These are phyloP conservation scores for Nematocida sp. DNA, from an alignment of 371 early-diverging fungal species.

Conservation along the genomic window DNA sequence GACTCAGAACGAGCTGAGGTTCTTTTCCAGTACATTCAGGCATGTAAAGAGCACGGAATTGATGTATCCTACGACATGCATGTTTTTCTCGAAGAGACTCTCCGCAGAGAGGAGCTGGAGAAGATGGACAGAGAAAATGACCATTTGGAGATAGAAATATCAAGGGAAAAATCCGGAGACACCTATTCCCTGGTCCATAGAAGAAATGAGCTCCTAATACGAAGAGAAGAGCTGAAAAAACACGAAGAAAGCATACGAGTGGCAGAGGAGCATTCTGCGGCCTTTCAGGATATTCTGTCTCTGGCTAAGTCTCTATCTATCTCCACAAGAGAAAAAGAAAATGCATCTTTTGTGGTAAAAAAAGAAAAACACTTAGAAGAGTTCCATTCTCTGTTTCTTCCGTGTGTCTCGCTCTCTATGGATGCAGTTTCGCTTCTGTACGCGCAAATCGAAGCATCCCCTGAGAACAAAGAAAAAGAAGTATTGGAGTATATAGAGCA, in stretches of 20 bases:
- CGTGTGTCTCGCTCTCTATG: conserved; percentile 27
- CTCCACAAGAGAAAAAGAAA: neutral
- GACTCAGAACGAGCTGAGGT: conserved; percentile 3
- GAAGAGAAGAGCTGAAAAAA: conserved; percentile 11
- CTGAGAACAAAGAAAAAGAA: neutral
- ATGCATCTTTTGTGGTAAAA: neutral
- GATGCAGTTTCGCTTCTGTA: conserved; percentile 36
- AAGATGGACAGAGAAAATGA: conserved; percentile 19
- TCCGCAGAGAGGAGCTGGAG: neutral
- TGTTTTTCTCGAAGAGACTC: neutral
- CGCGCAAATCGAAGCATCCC: neutral
- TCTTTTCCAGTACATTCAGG: neutral
- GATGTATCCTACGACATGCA: neutral
- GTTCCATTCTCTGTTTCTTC: conserved; percentile 31
- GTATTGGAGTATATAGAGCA: neutral
- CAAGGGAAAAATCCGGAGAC: neutral
- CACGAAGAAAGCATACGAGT: neutral
- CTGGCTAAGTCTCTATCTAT: conserved; percentile 19
- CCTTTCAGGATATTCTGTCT: conserved; percentile 1
- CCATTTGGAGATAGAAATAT: conserved; percentile 10
- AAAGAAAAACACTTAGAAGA: neutral
- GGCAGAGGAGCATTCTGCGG: neutral
- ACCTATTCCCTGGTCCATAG: neutral
- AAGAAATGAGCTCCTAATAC: conserved; percentile 2
- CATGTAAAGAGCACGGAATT: neutral